These are phyloP conservation scores for Fusarium tricinctum DNA, from an alignment of 2,329 filamentous ascomycete species.

Conservation along the genomic window DNA sequence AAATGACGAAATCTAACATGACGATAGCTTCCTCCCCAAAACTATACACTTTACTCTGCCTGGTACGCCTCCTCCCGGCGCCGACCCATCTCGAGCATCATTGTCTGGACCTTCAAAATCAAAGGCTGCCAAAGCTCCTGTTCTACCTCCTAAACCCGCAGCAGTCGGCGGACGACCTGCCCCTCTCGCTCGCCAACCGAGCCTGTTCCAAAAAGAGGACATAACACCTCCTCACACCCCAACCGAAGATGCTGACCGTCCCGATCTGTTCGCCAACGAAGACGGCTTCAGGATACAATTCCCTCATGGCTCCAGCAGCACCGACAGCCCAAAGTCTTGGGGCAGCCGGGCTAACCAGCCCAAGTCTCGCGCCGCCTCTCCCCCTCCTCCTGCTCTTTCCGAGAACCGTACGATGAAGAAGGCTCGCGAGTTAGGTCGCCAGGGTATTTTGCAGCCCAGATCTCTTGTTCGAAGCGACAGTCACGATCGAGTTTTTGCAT, in stretches of 20 bases:
- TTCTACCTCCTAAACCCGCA: constrained; percentile 9
- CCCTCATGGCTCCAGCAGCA: constrained; percentile 64
- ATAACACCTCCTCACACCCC: constrained; percentile 71
- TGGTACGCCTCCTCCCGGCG: constrained; percentile 61
- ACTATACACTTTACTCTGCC: constrained; percentile 88
- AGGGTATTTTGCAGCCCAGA: constrained; percentile 70
- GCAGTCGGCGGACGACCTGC: constrained; percentile 44
- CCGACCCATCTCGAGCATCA: constrained; percentile 50
- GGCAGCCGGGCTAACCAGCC: constrained; percentile 83
- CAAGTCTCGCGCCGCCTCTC: constrained; percentile 77
- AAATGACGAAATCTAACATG: constrained; percentile 30
- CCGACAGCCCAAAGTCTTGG: constrained; percentile 83
- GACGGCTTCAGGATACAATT: constrained; percentile 71
- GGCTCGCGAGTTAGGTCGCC: constrained; percentile 69
- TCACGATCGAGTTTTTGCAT: constrained; percentile 78
- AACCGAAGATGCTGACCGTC: constrained; percentile 58
- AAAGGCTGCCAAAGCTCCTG: constrained; percentile 12
- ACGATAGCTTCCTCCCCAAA: constrained; percentile 85
- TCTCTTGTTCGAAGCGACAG: constrained; percentile 69
- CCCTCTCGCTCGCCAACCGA: constrained; percentile 60
- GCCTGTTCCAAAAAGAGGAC: constrained; percentile 65
- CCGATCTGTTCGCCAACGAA: constrained; percentile 69
- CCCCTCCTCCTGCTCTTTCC: constrained; percentile 81
- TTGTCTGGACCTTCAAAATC: constrained; percentile 46
- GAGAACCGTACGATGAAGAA: constrained; percentile 74